Base-by-base conservation (phyloP, 495 filamentous ascomycete genomes). In the Xylaria grammica region DNA sequence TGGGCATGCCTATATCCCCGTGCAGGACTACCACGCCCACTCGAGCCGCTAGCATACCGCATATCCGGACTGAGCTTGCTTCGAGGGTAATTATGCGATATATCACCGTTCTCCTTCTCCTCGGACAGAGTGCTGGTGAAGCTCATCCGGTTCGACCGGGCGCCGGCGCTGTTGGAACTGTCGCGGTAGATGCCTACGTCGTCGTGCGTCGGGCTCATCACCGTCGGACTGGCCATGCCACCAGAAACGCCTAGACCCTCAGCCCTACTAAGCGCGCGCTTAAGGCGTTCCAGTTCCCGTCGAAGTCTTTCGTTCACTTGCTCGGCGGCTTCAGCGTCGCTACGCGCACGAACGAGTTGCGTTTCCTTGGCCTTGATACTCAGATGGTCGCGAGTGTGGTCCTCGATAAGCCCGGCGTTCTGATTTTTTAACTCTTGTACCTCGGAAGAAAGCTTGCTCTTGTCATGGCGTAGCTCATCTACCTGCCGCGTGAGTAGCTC, bases 331-430 rank as follows among this genome's bases (percentile, higher is more conserved):
- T 99, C 94, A 48, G 90, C 90, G 65, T 99, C 96, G 69, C 89
- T 90, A 19, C 93, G 86, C 29, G 95, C 93, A 27, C 96, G 87
- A 9, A 97, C 93, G 8, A 99, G 83, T 70, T 99, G 96, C 6
- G 96, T 97, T 74, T 98, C 96, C 75, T 99, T 99, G 36, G 96
- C 96, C 67, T 97, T 97, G 76, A 98, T 94, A 67, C 91, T 92
- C 22, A 99, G 84, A 10, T 97, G 91, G 72, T 98, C 95, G 54
- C 94, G 82, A 2, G 96, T 99, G 71, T 97, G 94, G 68, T 98
- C 95, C 78, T 99, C 96, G 55, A 98, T 98, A 17, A 98, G 83
- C 67, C 97, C 90, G 17, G 96, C 95, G 68, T 99, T 98, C 71
- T 97, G 90, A 67, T 96, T 93, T 74, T 94, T 92, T 1, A 97